Evolutionary conservation across 345 rosid species (phyloP).

Genomic region (Citrus glauca): DNA sequence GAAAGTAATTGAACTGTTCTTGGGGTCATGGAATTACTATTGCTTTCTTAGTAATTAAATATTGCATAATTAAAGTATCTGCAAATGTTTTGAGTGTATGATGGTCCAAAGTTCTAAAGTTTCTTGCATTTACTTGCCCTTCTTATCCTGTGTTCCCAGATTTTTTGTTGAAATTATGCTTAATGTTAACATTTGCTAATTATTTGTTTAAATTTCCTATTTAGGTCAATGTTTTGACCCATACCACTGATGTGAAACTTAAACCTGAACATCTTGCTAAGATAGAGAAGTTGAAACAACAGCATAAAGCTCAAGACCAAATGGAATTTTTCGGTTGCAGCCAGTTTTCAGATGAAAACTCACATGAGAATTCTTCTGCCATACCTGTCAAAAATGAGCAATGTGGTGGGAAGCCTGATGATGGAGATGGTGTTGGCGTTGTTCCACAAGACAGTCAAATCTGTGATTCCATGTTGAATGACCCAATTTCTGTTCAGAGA

Average conservation of each 20-base stretch:
- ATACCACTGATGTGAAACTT: conserved; percentile 43
- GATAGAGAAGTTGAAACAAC: conserved; percentile 34
- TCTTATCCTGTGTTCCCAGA: neutral
- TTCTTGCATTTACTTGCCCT: neutral
- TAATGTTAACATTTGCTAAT: neutral
- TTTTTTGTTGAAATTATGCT: neutral
- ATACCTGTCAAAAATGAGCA: neutral
- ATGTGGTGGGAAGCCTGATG: neutral
- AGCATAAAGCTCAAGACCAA: conserved; percentile 50
- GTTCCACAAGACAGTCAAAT: neutral
- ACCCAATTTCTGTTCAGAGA: neutral
- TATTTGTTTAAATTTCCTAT: conserved; percentile 7
- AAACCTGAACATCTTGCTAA: neutral
- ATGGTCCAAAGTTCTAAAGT: neutral
- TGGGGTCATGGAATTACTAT: neutral
- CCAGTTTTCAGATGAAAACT: conserved; percentile 9
- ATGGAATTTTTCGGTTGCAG: conserved; percentile 38
- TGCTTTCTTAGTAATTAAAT: neutral
- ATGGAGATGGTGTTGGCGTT: neutral
- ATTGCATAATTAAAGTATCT: neutral
- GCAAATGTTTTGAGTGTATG: neutral
- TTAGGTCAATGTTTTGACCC: conserved; percentile 71
- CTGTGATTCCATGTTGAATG: neutral
- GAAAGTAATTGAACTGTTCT: neutral
- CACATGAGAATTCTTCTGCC: neutral